Evolutionary conservation across 2,329 filamentous ascomycete genomes (phyloP), one percentile per base, ranked within the genome.

Genomic region (Hypoxylon sp.): DNA sequence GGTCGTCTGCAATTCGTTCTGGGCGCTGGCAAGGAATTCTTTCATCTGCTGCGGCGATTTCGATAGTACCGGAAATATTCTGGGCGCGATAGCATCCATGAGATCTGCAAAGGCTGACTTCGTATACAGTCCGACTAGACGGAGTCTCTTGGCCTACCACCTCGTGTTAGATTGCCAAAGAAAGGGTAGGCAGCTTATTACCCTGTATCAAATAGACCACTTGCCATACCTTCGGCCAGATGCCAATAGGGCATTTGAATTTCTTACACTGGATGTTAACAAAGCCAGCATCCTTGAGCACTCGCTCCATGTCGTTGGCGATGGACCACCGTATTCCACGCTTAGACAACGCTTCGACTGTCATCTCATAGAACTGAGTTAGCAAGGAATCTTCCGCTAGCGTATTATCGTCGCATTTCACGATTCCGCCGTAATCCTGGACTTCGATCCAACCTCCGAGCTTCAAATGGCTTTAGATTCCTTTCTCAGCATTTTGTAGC

Each of bases 111-210:
- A 55, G 10, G 49, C 61, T 13, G 58, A 62, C 42, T 63, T 66
- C 51, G 66, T 62, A 71, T 82, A 49, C 64, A 82, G 14, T 63
- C 66, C 82, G 59, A 83, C 76, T 48, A 81, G 76, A 56, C 82
- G 82, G 25, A 82, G 77, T 14, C 78, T 78, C 11, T 77, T 73
- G 33, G 83, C 64, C 66, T 71, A 20, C 1, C 17, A 27, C 11
- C 31, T 17, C 11, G 10, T 35, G 33, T 69, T 51, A 69, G 65
- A 22, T 33, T 27, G 25, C 5, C 25, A 27, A 27, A 27, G 25
- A 5, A 27, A 27, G 25, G 3, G 25, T 5, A 27, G 25, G 25
- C 5, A 27, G 25, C 5, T 27, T 4, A 27, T 27, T 27, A 5
- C 25, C 25, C 25, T 27, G 25, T 27, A 6, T 22, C 3, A 14